Evolutionary conservation across 192 early-diverging fungal genomes (phyloP).

Genomic region (Obelidium mucronatum): DNA sequence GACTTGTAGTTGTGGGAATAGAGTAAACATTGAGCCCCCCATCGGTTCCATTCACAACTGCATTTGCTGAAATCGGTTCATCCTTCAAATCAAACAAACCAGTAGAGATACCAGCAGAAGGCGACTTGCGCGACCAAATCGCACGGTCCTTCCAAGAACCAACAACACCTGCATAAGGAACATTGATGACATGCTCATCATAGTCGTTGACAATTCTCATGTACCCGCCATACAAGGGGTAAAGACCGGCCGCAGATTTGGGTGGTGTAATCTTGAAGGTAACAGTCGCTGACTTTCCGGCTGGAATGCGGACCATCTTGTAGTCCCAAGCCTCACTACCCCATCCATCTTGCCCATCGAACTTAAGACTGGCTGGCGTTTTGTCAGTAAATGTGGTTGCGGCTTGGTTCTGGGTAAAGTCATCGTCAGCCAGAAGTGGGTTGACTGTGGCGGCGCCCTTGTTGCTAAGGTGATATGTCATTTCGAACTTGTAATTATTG

Average conservation of each 20-base stretch:
- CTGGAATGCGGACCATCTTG: background rate
- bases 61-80: background rate
- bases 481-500: slow-evolving; percentile 30
- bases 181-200: background rate
- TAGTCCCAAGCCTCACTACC: background rate
- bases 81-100: background rate
- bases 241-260: background rate
- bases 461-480: slow-evolving; percentile 33
- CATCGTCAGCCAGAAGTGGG: slow-evolving; percentile 24
- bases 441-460: slow-evolving; percentile 32
- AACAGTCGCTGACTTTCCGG: background rate
- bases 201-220: background rate
- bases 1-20: background rate
- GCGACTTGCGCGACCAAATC: slow-evolving; percentile 19
- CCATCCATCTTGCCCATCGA: background rate
- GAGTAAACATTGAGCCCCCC: too few species aligned
- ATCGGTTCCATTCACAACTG: background rate
- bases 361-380: background rate
- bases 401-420: slow-evolving; percentile 28
- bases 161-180: slow-evolving; percentile 22
- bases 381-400: slow-evolving; percentile 22
- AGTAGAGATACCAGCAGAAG: background rate
- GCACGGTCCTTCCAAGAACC: slow-evolving; percentile 3
- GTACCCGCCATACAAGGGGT: slow-evolving; percentile 6
- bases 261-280: background rate